Evolutionary conservation across 176 grass and related monocot genomes (phyloP), one percentile per base, ranked within the genome.

Genomic region (Guadua angustifolia): DNA sequence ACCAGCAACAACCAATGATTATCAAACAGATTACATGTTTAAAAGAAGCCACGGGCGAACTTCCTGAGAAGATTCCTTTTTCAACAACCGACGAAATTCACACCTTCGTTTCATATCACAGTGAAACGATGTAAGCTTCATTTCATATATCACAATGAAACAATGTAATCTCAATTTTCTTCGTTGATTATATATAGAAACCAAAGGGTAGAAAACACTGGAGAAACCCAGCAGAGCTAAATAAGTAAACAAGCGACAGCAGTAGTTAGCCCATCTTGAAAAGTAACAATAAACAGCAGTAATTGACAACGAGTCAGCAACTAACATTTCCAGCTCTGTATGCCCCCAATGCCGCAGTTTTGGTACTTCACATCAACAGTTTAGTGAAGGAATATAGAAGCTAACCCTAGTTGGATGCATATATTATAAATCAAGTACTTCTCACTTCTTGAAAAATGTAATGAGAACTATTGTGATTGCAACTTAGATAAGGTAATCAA

Each of bases 81-180:
- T 33, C 61, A 64, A 17, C 14, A 64, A 33, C 26, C 15, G 5
- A 33, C 5, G 5, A 33, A 64, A 64, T 33, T 64, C 57, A 33
- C 13, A 51, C 25, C 3, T 29, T 46, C 70, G 33, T 50, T 77
- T 77, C 11, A 55, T 77, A 42, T 59, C 36, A 60, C 21, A 43
- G 17, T 9, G 55, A 43, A 77, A 44, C 52, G 16, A 21, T 64
- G 14, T 32, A 25, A 9, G n/a, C 3, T 29, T 46, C 70, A 51
- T 50, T 77, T 77, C 11, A 55, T 77, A 42, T 59, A n/a, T n/a
- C 36, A 60, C 21, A 43, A 25, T 9, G 55, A 43, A 77, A 44
- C 52, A 24, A 21, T 64, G 14, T 32, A 25, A 9, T 1, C n/a
- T 60, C n/a, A 22, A 24, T 59, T 21, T 59, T 24, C 15, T 58